Evolutionary conservation across 768 basidiomycete genomes (phyloP).

Genomic region (Mrakia blollopis): DNA sequence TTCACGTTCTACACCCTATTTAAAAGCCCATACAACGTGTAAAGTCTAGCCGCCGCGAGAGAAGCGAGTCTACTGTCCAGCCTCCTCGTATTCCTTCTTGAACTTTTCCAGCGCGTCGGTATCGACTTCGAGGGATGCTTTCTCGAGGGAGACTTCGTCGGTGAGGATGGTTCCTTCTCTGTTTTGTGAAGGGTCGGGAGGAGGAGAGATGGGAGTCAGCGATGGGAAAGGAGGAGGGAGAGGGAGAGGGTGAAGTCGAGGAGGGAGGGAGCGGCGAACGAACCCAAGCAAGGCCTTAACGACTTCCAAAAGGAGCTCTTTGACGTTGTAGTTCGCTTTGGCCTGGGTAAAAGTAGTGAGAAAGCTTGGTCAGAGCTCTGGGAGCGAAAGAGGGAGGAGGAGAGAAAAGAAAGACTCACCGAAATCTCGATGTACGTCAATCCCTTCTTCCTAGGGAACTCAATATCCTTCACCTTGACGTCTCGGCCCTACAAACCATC

Average conservation of each 20-base stretch:
- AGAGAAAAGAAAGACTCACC: background rate
- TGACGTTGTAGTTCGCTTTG: slow-evolving; percentile 36
- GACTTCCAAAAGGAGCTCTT: slow-evolving; percentile 33
- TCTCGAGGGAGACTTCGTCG: slow-evolving; percentile 31
- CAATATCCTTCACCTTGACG: slow-evolving; percentile 35
- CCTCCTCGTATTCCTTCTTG: slow-evolving; percentile 35
- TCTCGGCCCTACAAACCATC: slow-evolving; percentile 29
- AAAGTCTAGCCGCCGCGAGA: too few relatives aligned
- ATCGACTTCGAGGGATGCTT: slow-evolving; percentile 33
- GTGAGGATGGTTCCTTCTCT: slow-evolving; percentile 34
- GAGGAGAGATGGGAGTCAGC: too few relatives aligned
- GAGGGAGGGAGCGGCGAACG: background rate
- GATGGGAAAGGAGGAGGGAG: too few relatives aligned
- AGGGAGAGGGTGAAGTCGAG: background rate
- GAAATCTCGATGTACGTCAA: slow-evolving; percentile 36
- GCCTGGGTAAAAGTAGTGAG: background rate
- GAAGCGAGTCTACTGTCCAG: background rate
- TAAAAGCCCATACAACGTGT: too few relatives aligned
- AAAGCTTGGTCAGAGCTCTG: background rate
- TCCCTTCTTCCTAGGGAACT: slow-evolving; percentile 34
- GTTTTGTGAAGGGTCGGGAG: too few relatives aligned
- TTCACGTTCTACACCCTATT: too few relatives aligned
- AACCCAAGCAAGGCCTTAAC: slow-evolving; percentile 34
- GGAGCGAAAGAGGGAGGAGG: background rate
- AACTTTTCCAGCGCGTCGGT: slow-evolving; percentile 31